Percentiles rank a stretch among this genome's conserved stretches.
These are phyloP conservation scores for Guyanaporus albipodus DNA, from an alignment of 768 basidiomycete species.

Conservation along the genomic window DNA sequence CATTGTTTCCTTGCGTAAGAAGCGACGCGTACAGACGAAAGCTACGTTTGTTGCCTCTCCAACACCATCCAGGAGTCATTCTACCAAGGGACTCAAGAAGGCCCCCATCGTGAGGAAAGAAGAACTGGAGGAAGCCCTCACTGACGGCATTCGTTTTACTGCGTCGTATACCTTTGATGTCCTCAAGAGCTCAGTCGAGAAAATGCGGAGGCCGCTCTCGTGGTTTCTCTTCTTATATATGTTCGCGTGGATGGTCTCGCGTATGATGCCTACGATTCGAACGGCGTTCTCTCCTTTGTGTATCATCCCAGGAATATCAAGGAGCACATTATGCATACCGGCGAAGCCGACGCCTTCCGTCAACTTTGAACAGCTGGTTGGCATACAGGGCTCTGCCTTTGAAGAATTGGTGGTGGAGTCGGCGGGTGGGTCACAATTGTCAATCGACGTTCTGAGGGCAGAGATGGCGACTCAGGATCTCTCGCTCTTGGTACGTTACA, in stretches of 20 bases:
- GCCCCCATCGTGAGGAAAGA: conserved; percentile 26
- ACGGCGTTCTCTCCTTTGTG: conserved; percentile 56
- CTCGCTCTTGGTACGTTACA: conserved; percentile 55
- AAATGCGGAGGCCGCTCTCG: conserved; percentile 55
- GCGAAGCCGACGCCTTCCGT: conserved; percentile 32
- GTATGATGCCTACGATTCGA: conserved; percentile 42
- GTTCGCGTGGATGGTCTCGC: conserved; percentile 42
- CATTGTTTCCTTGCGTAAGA: conserved; percentile 25
- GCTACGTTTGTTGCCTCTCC: conserved; percentile 19
- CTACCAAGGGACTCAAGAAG: conserved; percentile 27
- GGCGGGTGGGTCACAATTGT: conserved; percentile 53
- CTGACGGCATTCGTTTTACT: conserved; percentile 25
- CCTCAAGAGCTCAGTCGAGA: conserved; percentile 40
- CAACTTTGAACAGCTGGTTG: conserved; percentile 58
- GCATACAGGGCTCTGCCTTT: conserved; percentile 58
- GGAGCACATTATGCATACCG: conserved; percentile 40
- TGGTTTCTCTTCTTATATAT: conserved; percentile 50
- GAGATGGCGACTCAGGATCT: conserved; percentile 76
- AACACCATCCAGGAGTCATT: conserved; percentile 15
- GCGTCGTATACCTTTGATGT: conserved; percentile 47
- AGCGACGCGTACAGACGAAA: conserved; percentile 26
- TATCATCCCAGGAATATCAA: conserved; percentile 55
- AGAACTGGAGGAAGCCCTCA: conserved; percentile 19
- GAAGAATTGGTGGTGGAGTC: conserved; percentile 60
- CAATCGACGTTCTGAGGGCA: conserved; percentile 68